A percentile compares a stretch with the other conserved stretches of the same genome.
These are phyloP conservation scores for Pyrenophora tritici-repentis DNA, from an alignment of 2,329 filamentous ascomycete genomes.

Conservation along the genomic window DNA sequence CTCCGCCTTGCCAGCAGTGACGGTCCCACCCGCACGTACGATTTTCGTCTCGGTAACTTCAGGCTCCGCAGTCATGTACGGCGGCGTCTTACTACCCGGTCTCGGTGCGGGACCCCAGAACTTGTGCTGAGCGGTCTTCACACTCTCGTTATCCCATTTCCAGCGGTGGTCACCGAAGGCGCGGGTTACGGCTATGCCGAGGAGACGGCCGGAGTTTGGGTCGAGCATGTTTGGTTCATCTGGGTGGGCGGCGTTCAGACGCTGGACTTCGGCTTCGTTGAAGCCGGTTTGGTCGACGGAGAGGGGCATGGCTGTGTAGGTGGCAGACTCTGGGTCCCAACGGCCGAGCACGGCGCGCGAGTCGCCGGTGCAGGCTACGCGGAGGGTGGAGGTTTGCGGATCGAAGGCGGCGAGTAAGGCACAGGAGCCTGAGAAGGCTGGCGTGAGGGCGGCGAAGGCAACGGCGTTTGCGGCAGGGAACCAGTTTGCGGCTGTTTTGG, in stretches of 20 bases:
- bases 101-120: slow-evolving; percentile 57
- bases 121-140: slow-evolving; percentile 51
- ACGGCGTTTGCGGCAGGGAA: slow-evolving; percentile 40
- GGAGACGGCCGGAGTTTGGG: slow-evolving; percentile 60
- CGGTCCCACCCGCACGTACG: slow-evolving; percentile 40
- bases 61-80: slow-evolving; percentile 71
- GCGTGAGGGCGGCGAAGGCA: slow-evolving; percentile 38
- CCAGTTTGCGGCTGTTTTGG: slow-evolving; percentile 47
- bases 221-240: slow-evolving; percentile 63
- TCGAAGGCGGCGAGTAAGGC: slow-evolving; percentile 69
- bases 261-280: slow-evolving; percentile 62
- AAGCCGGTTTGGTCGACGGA: slow-evolving; percentile 70
- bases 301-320: slow-evolving; percentile 60
- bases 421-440: slow-evolving; percentile 62
- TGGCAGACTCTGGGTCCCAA: slow-evolving; percentile 49
- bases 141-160: slow-evolving; percentile 65
- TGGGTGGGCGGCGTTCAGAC: slow-evolving; percentile 64
- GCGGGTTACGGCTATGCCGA: slow-evolving; percentile 66
- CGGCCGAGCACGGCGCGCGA: slow-evolving; percentile 68
- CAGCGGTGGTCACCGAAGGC: slow-evolving; percentile 71
- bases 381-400: slow-evolving; percentile 56
- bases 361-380: slow-evolving; percentile 70
- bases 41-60: slow-evolving; percentile 64
- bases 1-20: slow-evolving; percentile 28
- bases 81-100: slow-evolving; percentile 59